Evolutionary conservation across 1,284 basidiomycete genomes (phyloP).

Genomic region (Moesziomyces parantarcticus): DNA sequence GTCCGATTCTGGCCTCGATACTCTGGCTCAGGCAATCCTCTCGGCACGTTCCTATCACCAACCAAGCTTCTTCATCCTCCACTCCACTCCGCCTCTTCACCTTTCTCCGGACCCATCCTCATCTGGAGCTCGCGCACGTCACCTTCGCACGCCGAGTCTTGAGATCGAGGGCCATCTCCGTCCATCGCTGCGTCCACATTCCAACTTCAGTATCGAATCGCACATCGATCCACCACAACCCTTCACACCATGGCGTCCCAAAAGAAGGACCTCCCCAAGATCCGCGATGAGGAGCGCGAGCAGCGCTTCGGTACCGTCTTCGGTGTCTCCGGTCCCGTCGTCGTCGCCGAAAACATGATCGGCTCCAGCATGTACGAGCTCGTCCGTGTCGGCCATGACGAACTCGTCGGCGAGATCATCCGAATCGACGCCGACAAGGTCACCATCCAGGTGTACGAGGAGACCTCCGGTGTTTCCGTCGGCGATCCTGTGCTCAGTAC

Average conservation of each 20-base stretch:
- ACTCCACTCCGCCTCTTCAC: neutral
- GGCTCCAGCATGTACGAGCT: constrained; percentile 68
- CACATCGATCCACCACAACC: constrained; percentile 31
- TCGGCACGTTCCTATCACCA: neutral
- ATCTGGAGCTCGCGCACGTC: neutral
- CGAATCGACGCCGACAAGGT: constrained; percentile 71
- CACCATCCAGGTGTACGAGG: constrained; percentile 99
- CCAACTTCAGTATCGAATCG: neutral
- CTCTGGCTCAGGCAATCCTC: neutral
- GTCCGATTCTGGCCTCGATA: neutral
- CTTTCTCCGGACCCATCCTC: neutral
- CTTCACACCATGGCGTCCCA: constrained; percentile 55
- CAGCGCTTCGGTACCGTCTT: constrained; percentile 59
- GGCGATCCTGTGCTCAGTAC: constrained; percentile 97
- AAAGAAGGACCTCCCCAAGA: constrained; percentile 65
- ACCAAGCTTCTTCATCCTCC: neutral
- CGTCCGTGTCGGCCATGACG: constrained; percentile 66
- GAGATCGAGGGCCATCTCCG: neutral
- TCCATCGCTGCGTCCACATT: neutral
- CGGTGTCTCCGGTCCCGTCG: constrained; percentile 67
- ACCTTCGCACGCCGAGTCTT: neutral
- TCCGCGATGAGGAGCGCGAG: constrained; percentile 66
- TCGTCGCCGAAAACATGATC: constrained; percentile 67
- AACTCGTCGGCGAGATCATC: constrained; percentile 67
- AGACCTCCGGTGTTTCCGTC: constrained; percentile 81